Base-by-base conservation (phyloP, 2,329 filamentous ascomycete genomes). In the Xylariaceae sp. region DNA sequence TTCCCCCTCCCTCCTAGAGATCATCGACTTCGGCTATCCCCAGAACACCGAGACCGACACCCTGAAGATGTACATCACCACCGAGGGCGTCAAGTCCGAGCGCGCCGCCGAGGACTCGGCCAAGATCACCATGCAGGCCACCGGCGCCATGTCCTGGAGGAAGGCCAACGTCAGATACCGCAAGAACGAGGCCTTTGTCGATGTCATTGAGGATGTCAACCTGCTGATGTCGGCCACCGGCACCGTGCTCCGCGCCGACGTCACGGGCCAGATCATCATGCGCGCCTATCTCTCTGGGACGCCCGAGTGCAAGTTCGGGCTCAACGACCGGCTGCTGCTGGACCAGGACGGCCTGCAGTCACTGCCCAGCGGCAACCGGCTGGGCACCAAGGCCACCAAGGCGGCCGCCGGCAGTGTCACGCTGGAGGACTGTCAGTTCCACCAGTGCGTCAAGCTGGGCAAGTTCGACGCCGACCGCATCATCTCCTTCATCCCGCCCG, bases 21-120 rank as follows among this genome's bases (percentile, higher is more conserved):
- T 98, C 55, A 79, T 98, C 58, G 92, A 98, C 63, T 98, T 98
- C 63, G 92, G 92, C 43, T 98, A 98, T 59, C 92, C 92, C 21
- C 92, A 98, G 60, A 96, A 96, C 60, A 98, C 92, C 43, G 92
- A 98, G 65, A 94, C 90, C 34, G 92, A 98, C 60, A 96, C 92
- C 12, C 70, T 98, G 51, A 98, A 98, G 65, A 96, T 96, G 90
- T 98, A 98, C 70, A 98, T 98, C 55, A 98, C 93, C 27, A 98
- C 92, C 22, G 92, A 98, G 66, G 92, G 92, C 38, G 90, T 98
- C 64, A 95, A 95, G 63, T 93, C 88, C 19, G 88, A 88, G 59
- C 70, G 79, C 47, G 80, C 75, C 46, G 82, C 80, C 64, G 86
- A 94, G 57, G 90, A 98, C 60, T 95, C 90, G 32, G 90, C 88